Evolutionary conservation across 306 rosid genomes (phyloP), one percentile per base, ranked within the genome.

Genomic region (Ceratonia siliqua): DNA sequence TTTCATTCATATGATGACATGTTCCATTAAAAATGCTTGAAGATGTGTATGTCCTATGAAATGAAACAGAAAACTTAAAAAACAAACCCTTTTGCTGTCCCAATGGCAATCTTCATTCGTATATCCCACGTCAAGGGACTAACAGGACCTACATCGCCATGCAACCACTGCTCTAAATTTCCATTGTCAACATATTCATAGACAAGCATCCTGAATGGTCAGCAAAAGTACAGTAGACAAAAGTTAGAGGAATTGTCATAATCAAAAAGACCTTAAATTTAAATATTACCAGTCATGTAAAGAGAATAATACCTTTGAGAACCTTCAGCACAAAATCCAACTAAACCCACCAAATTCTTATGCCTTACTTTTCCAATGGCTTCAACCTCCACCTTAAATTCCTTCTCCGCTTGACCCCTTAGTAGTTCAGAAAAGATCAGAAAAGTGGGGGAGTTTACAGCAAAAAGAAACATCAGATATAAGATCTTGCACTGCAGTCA

Each of bases 311-410:
- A 94, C 98, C 97, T 94, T 69, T 85, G 87, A 72, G 88, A 86
- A 62, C 96, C 98, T 78, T 94, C 96, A 35, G 98, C 97, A 71
- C 98, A 94, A 75, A 83, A 94, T 66, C 98, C 98, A 20, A 94
- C 79, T 72, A 94, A 74, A 73, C 98, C 93, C 78, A 94, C 98
- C 91, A 94, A 85, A 83, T 94, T 91, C 89, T 94, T 94, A 36
- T 94, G 98, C 96, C 89, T 90, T 32, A 94, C 98, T 88, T 90
- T 94, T 77, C 98, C 98, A 33, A 94, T 94, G 79, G 98, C 96
- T 85, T 94, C 98, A 76, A 94, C 98, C 84, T 94, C 98, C 63
- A 94, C 97, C 85, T 87, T 88, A 82, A 94, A 94, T 88, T 94
- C 98, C 77, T 82, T 94, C 86, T 91, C 91, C 6, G 98, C 98